Conservation (phyloP, 2,329 filamentous ascomycete genomes). For the Cladosporium sp. region DNA sequence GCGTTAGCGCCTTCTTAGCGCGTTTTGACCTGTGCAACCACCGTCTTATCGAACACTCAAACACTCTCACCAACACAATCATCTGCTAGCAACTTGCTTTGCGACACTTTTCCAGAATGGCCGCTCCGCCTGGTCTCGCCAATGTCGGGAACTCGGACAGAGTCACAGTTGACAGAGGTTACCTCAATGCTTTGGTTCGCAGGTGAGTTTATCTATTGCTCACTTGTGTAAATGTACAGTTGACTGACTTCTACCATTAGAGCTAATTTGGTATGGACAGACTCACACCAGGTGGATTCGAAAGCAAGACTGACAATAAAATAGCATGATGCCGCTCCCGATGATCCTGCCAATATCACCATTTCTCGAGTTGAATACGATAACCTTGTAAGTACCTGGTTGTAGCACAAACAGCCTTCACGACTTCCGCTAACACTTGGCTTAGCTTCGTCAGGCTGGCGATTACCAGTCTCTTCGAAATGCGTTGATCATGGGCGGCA, state of each 20-base stretch:
- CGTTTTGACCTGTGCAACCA: not conserved
- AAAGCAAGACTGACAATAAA: not conserved
- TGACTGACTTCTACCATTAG: conserved; percentile 22
- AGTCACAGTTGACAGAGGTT: conserved; percentile 60
- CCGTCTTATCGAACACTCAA: conserved; percentile 11
- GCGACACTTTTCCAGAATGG: not conserved
- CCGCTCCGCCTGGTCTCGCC: not conserved
- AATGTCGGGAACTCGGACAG: conserved; percentile 23
- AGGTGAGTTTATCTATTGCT: conserved; percentile 52
- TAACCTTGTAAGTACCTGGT: conserved; percentile 49
- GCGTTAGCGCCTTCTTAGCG: conserved; percentile 11
- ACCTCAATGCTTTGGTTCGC: conserved; percentile 63
- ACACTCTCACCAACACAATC: not conserved
- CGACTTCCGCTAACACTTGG: not conserved
- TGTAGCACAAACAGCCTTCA: not conserved
- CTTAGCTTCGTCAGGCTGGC: conserved; percentile 43
- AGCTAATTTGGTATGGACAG: conserved; percentile 31
- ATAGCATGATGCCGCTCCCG: not conserved
- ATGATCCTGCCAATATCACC: conserved; percentile 43
- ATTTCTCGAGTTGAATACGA: conserved; percentile 65
- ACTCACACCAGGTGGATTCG: not conserved
- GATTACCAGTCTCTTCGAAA: conserved; percentile 56
- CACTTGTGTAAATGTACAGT: conserved; percentile 9
- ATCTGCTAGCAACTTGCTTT: not conserved
- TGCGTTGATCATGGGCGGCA: conserved; percentile 52